These are phyloP conservation scores for Cytospora piceae DNA, from an alignment of 2,329 filamentous ascomycete species.

Conservation along the genomic window DNA sequence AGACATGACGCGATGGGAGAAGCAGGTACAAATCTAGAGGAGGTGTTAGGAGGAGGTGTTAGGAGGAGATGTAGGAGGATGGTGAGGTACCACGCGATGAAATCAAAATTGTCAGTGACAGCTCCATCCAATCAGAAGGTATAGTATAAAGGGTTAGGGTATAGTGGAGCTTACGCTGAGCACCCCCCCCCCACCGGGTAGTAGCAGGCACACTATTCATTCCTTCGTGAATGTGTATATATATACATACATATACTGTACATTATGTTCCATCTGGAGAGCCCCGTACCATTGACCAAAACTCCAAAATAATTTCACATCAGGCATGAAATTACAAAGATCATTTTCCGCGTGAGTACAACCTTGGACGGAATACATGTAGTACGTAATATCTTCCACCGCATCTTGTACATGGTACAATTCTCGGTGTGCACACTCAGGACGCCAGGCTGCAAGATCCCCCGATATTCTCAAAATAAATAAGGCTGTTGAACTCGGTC, in stretches of 20 bases:
- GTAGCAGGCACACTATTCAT: no score
- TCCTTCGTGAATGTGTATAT: no score
- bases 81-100: background rate
- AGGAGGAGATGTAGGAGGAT: background rate
- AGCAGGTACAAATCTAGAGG: background rate
- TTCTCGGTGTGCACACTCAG: background rate
- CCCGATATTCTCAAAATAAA: slow-evolving; percentile 36
- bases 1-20: background rate
- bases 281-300: no score
- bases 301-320: no score
- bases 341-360: no score
- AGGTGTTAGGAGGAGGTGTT: background rate
- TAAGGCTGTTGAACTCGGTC: slow-evolving; percentile 42
- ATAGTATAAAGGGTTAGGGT: background rate
- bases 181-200: no score
- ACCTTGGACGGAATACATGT: no score
- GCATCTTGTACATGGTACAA: no score
- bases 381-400: no score
- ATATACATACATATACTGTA: no score
- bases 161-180: background rate
- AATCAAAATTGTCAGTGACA: background rate
- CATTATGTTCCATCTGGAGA: no score
- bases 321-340: no score
- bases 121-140: background rate
- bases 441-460: slow-evolving; percentile 29